Evolutionary conservation across 768 basidiomycete genomes (phyloP), one percentile per base, ranked within the genome.

Genomic region (Suillus bovinus): DNA sequence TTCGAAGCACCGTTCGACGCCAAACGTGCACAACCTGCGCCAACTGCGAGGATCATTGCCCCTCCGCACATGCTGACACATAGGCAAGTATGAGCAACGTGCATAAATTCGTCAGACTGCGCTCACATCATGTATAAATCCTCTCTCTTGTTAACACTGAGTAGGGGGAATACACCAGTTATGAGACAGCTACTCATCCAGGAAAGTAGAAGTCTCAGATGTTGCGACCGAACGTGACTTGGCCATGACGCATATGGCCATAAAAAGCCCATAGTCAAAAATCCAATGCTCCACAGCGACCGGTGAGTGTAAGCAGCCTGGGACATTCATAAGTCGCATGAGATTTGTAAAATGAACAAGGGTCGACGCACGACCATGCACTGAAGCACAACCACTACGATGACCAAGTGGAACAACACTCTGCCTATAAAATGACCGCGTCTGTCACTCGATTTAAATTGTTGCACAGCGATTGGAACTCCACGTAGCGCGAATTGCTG

Each of bases 281-380:
- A 87, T 11, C 88, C 86, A n/a, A 80, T 63, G 63, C 87, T 86
- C 92, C 90, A 94, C 16, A 93, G 80, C 2, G 78, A 79, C 13
- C 93, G 81, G 65, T 87, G 81, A 0, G 85, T 86, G 72, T 94
- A 94, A 1, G 86, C 93, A 33, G 78, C 76, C 90, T 91, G 59
- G 31, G 36, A 13, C 13, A 61, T 41, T 36, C 29, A 47, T 69
- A 44, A 65, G 38, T 24, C 24, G 58, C 17, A 29, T 22, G 44
- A 44, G 20, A 31, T 17, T 39, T 44, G 62, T 5, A n/a, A 53
- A 24, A 38, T 52, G 52, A 20, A 39, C 13, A 53, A 24, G 36
- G 5, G 4, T 22, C 58, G 27, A 80, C 90, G 55, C 73, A 90
- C 91, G 69, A 91, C 90, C 89, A 93, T 91, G 50, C 83, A 80